phyloP scores from a whole-genome alignment of 179 eudicot genomes.

The Sideroxylon spinosum region DNA sequence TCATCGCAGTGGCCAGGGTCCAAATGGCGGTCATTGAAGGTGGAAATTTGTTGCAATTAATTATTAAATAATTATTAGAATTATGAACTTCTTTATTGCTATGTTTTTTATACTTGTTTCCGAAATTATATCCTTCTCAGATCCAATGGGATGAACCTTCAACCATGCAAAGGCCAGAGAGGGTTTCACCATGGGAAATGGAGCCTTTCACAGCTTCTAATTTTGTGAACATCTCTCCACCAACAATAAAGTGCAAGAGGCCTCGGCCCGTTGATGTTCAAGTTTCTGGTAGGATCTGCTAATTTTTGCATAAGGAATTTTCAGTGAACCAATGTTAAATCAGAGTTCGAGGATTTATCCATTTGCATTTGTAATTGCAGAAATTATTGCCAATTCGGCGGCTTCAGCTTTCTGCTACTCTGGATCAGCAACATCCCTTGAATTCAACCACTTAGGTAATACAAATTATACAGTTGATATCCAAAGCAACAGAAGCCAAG shows the following conservation, averaged over 20 bases:
- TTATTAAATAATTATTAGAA: too few species aligned
- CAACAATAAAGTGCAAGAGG: slow-evolving; percentile 36
- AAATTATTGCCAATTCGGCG: slow-evolving; percentile 13
- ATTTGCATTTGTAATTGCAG: slow-evolving; percentile 17
- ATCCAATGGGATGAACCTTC: slow-evolving; percentile 92
- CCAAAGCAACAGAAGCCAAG: slow-evolving; percentile 25
- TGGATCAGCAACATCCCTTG: slow-evolving; percentile 34
- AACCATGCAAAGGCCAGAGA: slow-evolving; percentile 58
- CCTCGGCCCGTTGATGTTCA: slow-evolving; percentile 55
- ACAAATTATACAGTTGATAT: slow-evolving; percentile 13
- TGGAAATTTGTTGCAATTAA: slow-evolving; percentile 22
- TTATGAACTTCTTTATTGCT: slow-evolving; percentile 11
- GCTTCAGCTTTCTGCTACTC: slow-evolving; percentile 46
- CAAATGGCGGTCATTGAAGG: slow-evolving; percentile 85
- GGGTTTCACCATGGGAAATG: slow-evolving; percentile 90
- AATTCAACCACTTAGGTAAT: slow-evolving; percentile 28
- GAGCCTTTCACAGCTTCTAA: slow-evolving; percentile 62
- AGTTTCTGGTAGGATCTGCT: slow-evolving; percentile 37
- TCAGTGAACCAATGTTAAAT: not conserved
- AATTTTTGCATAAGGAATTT: not conserved
- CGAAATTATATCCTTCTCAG: slow-evolving; percentile 28
- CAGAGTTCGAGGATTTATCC: slow-evolving; percentile 4
- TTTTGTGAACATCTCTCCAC: slow-evolving; percentile 28
- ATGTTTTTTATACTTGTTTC: slow-evolving; percentile 16
- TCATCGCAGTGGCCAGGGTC: slow-evolving; percentile 69